phyloP scores from a whole-genome alignment of 768 basidiomycete genomes.

The Pseudohyphozyma bogoriensis region DNA sequence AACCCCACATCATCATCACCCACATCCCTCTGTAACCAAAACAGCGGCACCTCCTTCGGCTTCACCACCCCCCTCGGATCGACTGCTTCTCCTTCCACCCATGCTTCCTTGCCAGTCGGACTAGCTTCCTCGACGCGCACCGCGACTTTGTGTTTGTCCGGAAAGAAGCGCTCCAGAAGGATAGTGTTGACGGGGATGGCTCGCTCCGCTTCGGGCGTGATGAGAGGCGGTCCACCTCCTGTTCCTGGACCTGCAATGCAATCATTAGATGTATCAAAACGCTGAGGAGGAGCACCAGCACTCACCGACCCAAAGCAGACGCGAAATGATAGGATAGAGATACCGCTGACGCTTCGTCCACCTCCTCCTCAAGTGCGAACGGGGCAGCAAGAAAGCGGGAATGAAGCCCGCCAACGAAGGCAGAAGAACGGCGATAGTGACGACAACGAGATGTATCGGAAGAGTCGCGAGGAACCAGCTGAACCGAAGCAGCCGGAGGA shows the following conservation, averaged over 20 bases:
- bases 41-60: constrained; percentile 13
- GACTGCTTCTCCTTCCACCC: constrained; percentile 6
- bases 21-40: constrained; percentile 23
- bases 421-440: not conserved
- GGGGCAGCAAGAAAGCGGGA: no score
- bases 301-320: not conserved
- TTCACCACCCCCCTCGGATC: constrained; percentile 9
- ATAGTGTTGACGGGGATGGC: not conserved
- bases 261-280: no score
- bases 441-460: not conserved
- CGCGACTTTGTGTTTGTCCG: not conserved
- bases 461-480: not conserved
- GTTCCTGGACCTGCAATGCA: not conserved
- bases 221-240: not conserved
- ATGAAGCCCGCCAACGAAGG: no score
- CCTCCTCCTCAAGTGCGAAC: no score
- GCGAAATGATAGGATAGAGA: not conserved
- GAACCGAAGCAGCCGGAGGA: not conserved
- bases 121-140: not conserved
- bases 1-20: not conserved
- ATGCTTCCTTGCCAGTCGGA: not conserved
- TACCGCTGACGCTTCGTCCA: not conserved
- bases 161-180: not conserved
- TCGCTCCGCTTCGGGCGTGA: not conserved
- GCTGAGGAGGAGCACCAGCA: no score